Evolutionary conservation across 768 basidiomycete species (phyloP), one percentile per base, ranked within the genome.

Genomic region (Boletus sp.): DNA sequence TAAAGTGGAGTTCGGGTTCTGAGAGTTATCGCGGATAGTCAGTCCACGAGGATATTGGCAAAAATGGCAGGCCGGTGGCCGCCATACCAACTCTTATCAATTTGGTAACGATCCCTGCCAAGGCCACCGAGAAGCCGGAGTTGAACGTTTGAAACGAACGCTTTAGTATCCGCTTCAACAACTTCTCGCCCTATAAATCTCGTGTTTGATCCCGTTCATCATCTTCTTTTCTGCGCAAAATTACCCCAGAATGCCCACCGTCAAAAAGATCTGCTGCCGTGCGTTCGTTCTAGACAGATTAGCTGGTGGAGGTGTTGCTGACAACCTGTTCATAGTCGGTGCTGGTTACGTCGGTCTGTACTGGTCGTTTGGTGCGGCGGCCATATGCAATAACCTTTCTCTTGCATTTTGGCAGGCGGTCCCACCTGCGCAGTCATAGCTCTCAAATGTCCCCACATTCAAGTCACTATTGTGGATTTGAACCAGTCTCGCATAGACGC

Each of bases 381-480:
- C 52, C 17, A 37, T 18, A 41, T 41, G 36, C 47, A 53, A 62
- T 66, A 37, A 62, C 44, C 8, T 36, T 39, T 57, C 54, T 57
- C 55, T 67, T 55, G 59, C 50, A 28, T 51, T 46, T 57, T 37
- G 57, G 44, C 63, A 94, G 93, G 94, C 70, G 94, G 94, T 35
- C 94, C 94, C 28, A 98, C 94, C 44, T 96, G 94, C 71, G 90
- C 94, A 47, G 94, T 97, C 69, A 92, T 97, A 65, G 94, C 94
- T 18, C 79, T 91, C 64, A 94, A 92, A 74, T 96, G 94, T 72
- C 92, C 94, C 48, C 83, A 95, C 69, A 92, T 98, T 76, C 77
- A 77, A 44, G 96, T 99, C 70, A 99, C 94, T 67, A 99, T 99
- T 67, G 97, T 98, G 67, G 97, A 99, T 76, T 82, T 99, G 65